Percentiles rank a stretch among this genome's conserved stretches.
These are phyloP conservation scores for Geranium incanum DNA, from an alignment of 441 rosid species.

Conservation along the genomic window DNA sequence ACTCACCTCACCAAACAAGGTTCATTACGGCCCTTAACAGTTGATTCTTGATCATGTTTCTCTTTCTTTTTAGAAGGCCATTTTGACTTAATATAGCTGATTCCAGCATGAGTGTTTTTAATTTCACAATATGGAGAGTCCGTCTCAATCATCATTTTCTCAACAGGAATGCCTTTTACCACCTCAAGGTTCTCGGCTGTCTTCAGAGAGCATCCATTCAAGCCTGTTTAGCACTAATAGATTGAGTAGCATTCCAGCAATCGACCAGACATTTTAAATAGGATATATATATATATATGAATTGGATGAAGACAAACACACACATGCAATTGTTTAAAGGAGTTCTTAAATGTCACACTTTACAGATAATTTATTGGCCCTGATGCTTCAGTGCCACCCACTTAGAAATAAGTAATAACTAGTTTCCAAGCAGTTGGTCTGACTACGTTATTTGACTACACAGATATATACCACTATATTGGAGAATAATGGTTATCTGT, in stretches of 20 bases:
- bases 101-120: conserved; percentile 77
- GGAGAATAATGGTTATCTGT: not conserved
- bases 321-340: not conserved
- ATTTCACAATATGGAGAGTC: conserved; percentile 96
- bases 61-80: conserved; percentile 96
- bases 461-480: not conserved
- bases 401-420: not conserved
- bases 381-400: not conserved
- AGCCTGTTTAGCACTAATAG: conserved; percentile 38
- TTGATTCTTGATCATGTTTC: conserved; percentile 62
- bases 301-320: not conserved
- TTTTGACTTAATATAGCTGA: conserved; percentile 45
- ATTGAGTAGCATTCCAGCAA: not conserved
- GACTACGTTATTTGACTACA: not conserved
- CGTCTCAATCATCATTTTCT: conserved; percentile 93
- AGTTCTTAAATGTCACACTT: not conserved
- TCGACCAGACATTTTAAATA: not conserved
- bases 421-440: not conserved
- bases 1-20: conserved; percentile 88
- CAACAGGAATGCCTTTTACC: conserved; percentile 60
- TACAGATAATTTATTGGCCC: not conserved
- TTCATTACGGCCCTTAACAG: conserved; percentile 87
- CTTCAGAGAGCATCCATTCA: conserved; percentile 92
- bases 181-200: conserved; percentile 73
- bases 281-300: not conserved